These are phyloP conservation scores for Pichia sporocuriosa DNA, from an alignment of 805 yeast species.

Conservation along the genomic window DNA sequence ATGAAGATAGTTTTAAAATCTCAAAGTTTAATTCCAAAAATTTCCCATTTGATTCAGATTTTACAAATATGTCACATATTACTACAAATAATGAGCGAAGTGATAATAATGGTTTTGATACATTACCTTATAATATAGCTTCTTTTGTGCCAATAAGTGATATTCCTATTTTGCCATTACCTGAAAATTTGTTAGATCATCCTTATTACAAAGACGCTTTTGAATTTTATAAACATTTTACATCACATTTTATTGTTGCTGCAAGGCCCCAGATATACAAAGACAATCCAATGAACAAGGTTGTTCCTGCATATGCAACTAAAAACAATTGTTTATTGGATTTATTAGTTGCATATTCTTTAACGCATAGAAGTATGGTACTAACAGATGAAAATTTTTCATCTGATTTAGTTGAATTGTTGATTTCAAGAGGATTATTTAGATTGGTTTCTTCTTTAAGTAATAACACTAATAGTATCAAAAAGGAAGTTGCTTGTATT, in stretches of 20 bases:
- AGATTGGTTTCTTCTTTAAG: neutral
- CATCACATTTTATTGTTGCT: constrained; percentile 56
- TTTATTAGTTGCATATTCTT: constrained; percentile 43
- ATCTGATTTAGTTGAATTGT: constrained; percentile 2
- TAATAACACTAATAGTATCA: neutral
- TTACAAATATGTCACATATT: neutral
- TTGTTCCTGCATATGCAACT: constrained; percentile 62
- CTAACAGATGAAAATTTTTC: constrained; percentile 7
- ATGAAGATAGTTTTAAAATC: neutral
- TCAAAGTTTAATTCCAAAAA: neutral
- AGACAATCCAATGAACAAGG: constrained; percentile 59
- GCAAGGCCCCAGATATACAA: constrained; percentile 50
- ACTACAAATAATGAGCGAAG: neutral
- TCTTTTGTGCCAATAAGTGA: constrained; percentile 2
- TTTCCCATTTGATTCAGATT: neutral
- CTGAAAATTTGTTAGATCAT: constrained; percentile 52
- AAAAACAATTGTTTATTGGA: constrained; percentile 47
- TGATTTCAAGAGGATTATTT: constrained; percentile 7
- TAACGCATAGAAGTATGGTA: constrained; percentile 30
- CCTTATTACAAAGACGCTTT: constrained; percentile 54
- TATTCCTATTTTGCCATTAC: constrained; percentile 36
- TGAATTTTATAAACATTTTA: constrained; percentile 53
- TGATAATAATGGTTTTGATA: too few relatives aligned
- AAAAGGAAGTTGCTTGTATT: constrained; percentile 9
- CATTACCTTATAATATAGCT: neutral